Conservation (phyloP, 805 yeast species). For the Peterozyma toletana region DNA sequence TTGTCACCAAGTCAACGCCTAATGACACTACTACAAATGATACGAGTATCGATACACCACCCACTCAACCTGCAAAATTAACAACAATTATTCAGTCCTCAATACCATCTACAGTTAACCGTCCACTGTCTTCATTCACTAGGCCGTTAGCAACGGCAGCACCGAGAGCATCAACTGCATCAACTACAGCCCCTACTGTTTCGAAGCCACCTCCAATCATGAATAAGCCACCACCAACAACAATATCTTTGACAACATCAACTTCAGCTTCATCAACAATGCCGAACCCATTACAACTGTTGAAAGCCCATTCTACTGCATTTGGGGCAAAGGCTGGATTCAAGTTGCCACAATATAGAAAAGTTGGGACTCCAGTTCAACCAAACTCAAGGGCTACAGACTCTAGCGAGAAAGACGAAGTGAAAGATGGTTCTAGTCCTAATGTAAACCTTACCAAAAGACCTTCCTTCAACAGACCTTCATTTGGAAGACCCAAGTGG, state of each 20-base stretch:
- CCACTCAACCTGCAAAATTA: not conserved
- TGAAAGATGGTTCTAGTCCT: too few relatives aligned
- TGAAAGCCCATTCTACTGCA: not conserved
- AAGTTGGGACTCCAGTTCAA: not conserved
- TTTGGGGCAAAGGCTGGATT: slow-evolving; percentile 12
- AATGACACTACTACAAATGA: too few relatives aligned
- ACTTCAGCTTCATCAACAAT: not conserved
- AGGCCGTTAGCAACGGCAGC: not conserved
- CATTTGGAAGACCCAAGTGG: too few relatives aligned
- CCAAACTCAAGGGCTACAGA: too few relatives aligned
- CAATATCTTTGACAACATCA: not conserved
- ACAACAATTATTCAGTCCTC: not conserved
- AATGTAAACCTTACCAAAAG: too few relatives aligned
- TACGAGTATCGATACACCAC: too few relatives aligned
- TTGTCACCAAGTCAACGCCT: too few relatives aligned
- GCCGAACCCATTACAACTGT: slow-evolving; percentile 6
- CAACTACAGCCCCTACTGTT: too few relatives aligned
- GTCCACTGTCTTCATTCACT: not conserved
- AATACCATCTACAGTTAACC: not conserved
- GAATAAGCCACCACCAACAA: too few relatives aligned
- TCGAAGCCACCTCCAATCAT: too few relatives aligned
- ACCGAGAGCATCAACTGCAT: not conserved
- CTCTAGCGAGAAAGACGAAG: too few relatives aligned
- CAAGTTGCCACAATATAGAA: slow-evolving; percentile 22
- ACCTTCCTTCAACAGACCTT: too few relatives aligned